Conservation (phyloP, 371 early-diverging fungal species). For the Mortierella sp. region DNA sequence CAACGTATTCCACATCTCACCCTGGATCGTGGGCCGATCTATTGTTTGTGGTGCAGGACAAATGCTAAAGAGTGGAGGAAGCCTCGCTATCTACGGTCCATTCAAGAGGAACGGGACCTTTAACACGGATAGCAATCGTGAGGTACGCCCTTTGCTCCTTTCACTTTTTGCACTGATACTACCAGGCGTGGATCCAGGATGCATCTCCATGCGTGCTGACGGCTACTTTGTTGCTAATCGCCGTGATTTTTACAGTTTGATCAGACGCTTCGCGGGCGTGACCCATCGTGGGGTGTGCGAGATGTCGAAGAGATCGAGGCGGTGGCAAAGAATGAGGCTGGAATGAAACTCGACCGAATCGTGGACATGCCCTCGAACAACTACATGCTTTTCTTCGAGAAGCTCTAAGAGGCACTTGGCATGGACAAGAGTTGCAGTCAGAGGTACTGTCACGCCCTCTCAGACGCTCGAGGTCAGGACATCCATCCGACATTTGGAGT, state of each 20-base stretch:
- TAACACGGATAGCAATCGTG: conserved; percentile 43
- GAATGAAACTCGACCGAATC: conserved; percentile 21
- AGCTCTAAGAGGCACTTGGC: conserved; percentile 1
- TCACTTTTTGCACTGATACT: not conserved
- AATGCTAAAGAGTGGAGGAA: conserved; percentile 26
- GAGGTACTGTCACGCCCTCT: no score
- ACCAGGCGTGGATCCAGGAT: not conserved
- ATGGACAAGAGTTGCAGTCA: not conserved
- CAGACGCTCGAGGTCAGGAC: no score
- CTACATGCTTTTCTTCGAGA: conserved; percentile 38
- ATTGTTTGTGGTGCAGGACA: conserved; percentile 33
- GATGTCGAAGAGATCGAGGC: conserved; percentile 39
- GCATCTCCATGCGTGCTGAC: not conserved
- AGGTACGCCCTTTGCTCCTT: conserved; percentile 13
- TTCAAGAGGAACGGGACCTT: conserved; percentile 34
- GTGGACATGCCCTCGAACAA: conserved; percentile 48
- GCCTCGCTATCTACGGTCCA: conserved; percentile 23
- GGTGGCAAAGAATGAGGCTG: conserved; percentile 24
- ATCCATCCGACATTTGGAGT: no score
- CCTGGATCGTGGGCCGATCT: conserved; percentile 44
- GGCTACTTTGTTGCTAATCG: no score
- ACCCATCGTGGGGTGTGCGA: conserved; percentile 48
- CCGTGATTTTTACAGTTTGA: conserved; percentile 26
- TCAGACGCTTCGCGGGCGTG: conserved; percentile 32
- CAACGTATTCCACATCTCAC: conserved; percentile 51